Percentiles rank a stretch among this genome's conserved stretches.
phyloP scores from a whole-genome alignment of 75 land plant genomes.

The Picea sitchensis region DNA sequence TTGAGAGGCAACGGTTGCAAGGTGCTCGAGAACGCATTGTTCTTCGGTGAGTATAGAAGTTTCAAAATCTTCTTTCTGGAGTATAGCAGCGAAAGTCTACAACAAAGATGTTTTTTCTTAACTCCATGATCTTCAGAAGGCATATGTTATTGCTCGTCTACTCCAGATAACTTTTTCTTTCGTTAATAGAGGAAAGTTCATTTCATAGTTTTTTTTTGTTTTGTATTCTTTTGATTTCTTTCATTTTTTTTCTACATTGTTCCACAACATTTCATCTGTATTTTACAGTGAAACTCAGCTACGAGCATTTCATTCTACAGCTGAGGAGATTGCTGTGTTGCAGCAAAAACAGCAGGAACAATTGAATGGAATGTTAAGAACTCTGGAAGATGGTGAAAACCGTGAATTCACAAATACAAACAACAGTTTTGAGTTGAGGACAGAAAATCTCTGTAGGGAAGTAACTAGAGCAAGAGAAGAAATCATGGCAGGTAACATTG shows the following conservation, averaged over 20 bases:
- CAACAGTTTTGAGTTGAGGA: conserved; percentile 28
- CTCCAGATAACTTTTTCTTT: background rate
- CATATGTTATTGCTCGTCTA: background rate
- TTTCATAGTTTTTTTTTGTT: background rate
- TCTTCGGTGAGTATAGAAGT: conserved; percentile 61
- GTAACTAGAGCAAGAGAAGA: conserved; percentile 10
- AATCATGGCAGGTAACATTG: conserved; percentile 5
- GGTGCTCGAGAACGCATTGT: conserved; percentile 96
- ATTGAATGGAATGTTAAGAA: conserved; percentile 80
- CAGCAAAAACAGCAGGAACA: conserved; percentile 95
- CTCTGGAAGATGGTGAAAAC: conserved; percentile 87
- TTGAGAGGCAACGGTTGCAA: conserved; percentile 78
- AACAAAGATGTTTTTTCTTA: background rate
- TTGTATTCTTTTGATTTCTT: background rate
- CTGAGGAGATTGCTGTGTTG: conserved; percentile 79
- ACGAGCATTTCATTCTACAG: conserved; percentile 94
- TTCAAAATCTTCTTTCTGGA: background rate
- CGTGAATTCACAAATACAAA: conserved; percentile 44
- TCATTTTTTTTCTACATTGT: background rate
- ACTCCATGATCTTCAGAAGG: background rate
- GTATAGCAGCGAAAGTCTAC: background rate
- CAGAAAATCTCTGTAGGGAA: conserved; percentile 11
- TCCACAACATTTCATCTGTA: background rate
- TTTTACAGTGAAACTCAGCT: conserved; percentile 89
- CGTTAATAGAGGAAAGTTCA: background rate